Conservation (phyloP, 176 grass and related monocot species). For the Eleusine coracana region DNA sequence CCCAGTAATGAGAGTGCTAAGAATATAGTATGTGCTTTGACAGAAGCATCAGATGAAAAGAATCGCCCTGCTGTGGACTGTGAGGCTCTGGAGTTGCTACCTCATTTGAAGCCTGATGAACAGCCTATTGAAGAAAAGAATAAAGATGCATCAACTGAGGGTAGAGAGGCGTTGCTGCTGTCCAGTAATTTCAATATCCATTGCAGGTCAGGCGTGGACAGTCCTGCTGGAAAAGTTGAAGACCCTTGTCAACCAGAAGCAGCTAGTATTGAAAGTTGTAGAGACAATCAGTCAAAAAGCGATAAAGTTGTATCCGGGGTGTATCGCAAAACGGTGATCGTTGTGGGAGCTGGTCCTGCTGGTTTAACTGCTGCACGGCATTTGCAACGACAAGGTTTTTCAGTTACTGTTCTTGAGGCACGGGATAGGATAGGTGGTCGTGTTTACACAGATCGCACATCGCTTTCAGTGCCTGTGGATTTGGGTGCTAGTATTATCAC, state of each 20-base stretch:
- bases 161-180: conserved; percentile 31
- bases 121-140: conserved; percentile 41
- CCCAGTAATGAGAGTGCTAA: conserved; percentile 21
- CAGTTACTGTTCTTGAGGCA: conserved; percentile 90
- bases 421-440: conserved; percentile 89
- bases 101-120: conserved; percentile 27
- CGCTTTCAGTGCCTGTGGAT: conserved; percentile 98
- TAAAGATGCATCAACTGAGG: conserved; percentile 32
- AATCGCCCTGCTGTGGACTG: conserved; percentile 12
- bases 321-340: conserved; percentile 62
- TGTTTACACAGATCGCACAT: conserved; percentile 81
- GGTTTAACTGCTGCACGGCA: conserved; percentile 93
- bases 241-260: conserved; percentile 29
- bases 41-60: conserved; percentile 47
- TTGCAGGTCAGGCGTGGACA: conserved; percentile 7
- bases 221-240: conserved; percentile 43
- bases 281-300: conserved; percentile 31
- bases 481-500: conserved; percentile 99
- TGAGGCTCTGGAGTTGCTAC: conserved; percentile 35
- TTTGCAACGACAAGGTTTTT: conserved; percentile 86
- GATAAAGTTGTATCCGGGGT: conserved; percentile 39
- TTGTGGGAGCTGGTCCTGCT: conserved; percentile 94
- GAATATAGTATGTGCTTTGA: conserved; percentile 27
- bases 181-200: conserved; percentile 24
- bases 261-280: conserved; percentile 33